Base-by-base conservation (phyloP, 2,329 filamentous ascomycete genomes). In the Ophiostoma sp. region DNA sequence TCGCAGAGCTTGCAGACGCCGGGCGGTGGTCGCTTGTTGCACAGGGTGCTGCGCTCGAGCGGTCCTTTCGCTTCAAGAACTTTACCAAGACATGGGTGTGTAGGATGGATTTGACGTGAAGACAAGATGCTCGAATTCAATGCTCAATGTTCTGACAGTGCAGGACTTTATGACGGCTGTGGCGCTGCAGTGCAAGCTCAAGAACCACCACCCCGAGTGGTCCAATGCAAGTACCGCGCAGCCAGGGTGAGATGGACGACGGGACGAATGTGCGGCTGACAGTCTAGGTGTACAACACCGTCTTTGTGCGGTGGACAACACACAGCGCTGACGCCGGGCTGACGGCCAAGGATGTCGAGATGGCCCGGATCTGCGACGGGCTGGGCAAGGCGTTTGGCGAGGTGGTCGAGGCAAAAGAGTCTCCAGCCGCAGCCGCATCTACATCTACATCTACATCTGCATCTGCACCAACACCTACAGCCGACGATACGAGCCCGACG, bases 131-230 rank as follows among this genome's bases (percentile, higher is more conserved):
- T n/a, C n/a, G n/a, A n/a, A n/a, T n/a, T n/a, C n/a, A n/a, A n/a
- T n/a, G n/a, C n/a, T n/a, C n/a, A n/a, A n/a, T n/a, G n/a, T n/a
- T n/a, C 70, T 71, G 13, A 71, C 71, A 11, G 20, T 20, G 1
- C 72, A 90, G 88, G 88, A 89, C 73, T 93, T 92, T 79, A 92
- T 92, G 89, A 90, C 88, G n/a, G 83, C 83, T 2, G 84, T 92
- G 17, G 87, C 89, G 13, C 79, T 88, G 41, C 85, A 91, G 75
- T 90, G 89, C 79, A 89, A 90, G 76, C 77, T 85, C 52, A 84
- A 85, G 75, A 90, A 87, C 74, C 90, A 93, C 77, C 90, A 93
- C 75, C 90, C 90, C 0, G 90, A 92, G 77, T 92, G 90, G 90
- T 89, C 88, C 2, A 92, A 93, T 76, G 62, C 41, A 39, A 23